Base-by-base conservation (phyloP, 345 rosid species). In the Streptanthus diversifolius region DNA sequence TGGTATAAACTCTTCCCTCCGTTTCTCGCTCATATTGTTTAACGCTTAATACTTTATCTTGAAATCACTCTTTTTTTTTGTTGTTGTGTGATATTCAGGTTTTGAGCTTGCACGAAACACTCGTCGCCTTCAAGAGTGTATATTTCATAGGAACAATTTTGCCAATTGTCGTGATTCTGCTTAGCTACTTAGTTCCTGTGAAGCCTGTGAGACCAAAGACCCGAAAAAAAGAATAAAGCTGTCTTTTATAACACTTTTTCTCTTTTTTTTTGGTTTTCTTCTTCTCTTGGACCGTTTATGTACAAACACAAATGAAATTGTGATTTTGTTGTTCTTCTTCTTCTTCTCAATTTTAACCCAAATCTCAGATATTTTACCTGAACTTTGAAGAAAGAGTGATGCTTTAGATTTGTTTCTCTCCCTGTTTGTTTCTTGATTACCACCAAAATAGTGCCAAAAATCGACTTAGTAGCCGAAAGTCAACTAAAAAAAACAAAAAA, bases 121-220 rank as follows among this genome's bases (percentile, higher is more conserved):
- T 91, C 29, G 82, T 90, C 3, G 83, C 95, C 5, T 90, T 81
- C 22, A 80, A 81, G 33, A 95, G 99, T 51, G 96, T 95, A 59
- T 84, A 89, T 79, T 95, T 55, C 70, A 51, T 89, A 0, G 99
- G 99, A 76, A 90, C 97, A 75, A 30, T 91, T 69, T 7, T 91
- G 14, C 97, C 97, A 9, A 59, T 88, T 3, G 43, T 57, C 12
- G 70, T 88, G 84, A 83, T 86, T 80, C 81, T 95, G 29, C 87
- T 91, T 13, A 84, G 96, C 57, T 66, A 75, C 47, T 37, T 89
- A 39, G 73, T 95, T 67, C 97, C 97, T 8, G 79, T 79, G 51
- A 91, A 76, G 76, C 87, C 95, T 57, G 76, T 82, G 21, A 84
- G 85, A 82, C 80, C 91, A 11, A 87, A 87, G 75, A 74, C 86